A percentile compares a stretch with the other conserved stretches of the same genome.
phyloP scores from a whole-genome alignment of 1,139 yeast species.

The Geotrichum candidum region DNA sequence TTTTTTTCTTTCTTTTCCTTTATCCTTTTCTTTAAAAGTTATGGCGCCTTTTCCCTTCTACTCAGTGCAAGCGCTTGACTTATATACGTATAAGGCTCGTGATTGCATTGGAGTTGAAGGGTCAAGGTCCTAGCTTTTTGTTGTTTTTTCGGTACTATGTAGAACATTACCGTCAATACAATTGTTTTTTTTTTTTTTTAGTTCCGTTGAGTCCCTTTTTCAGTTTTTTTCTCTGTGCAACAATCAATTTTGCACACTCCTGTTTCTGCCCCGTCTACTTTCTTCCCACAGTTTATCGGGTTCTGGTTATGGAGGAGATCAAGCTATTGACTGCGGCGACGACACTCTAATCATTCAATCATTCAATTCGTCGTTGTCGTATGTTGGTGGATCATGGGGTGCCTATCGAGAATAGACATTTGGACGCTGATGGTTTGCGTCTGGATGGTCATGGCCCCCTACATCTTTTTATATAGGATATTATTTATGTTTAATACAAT shows the following conservation, averaged over 20 bases:
- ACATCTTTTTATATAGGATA: not conserved
- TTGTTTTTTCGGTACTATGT: not conserved
- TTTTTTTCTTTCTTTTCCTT: not conserved
- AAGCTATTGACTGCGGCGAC: constrained; percentile 5
- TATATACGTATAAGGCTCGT: not conserved
- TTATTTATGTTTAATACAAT: not conserved
- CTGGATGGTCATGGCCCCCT: constrained; percentile 12
- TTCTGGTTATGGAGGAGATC: constrained; percentile 10
- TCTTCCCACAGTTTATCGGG: constrained; percentile 10
- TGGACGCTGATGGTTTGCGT: constrained; percentile 6
- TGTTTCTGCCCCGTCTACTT: constrained; percentile 11
- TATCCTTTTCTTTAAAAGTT: no score
- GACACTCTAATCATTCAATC: constrained; percentile 5
- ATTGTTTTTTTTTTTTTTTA: not conserved
- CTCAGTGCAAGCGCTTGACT: not conserved
- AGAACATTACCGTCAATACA: not conserved
- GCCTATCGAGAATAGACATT: constrained; percentile 11
- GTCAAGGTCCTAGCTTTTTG: no score
- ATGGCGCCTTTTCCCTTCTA: not conserved
- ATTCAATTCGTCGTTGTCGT: constrained; percentile 4
- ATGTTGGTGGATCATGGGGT: constrained; percentile 10
- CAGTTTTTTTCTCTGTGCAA: not conserved
- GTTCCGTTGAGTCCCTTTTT: not conserved
- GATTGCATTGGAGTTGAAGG: not conserved
- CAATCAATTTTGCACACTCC: not conserved